These are phyloP conservation scores for Ogataea corticis DNA, from an alignment of 805 yeast species.

Conservation along the genomic window DNA sequence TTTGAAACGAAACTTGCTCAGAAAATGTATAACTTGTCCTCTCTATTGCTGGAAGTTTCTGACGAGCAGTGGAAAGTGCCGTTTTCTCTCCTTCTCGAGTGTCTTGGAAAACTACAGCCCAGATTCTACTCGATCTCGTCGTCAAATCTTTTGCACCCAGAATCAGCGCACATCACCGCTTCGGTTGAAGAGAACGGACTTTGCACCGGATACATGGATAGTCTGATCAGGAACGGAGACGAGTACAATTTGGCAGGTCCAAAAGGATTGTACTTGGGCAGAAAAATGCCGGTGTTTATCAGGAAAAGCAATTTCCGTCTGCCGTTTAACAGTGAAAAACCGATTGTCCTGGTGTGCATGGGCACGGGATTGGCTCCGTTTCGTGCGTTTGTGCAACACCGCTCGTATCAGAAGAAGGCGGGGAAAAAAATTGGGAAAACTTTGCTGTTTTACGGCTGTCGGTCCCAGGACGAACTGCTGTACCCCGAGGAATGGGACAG, in stretches of 20 bases:
- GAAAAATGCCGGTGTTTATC: conserved; percentile 76
- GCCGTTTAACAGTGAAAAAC: conserved; percentile 74
- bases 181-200: conserved; percentile 78
- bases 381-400: conserved; percentile 84
- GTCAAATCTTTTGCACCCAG: conserved; percentile 60
- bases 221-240: too few relatives aligned
- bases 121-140: conserved; percentile 94
- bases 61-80: conserved; percentile 78
- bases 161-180: conserved; percentile 72
- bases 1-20: conserved; percentile 62
- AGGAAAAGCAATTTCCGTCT: conserved; percentile 87
- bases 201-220: too few relatives aligned
- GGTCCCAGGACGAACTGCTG: conserved; percentile 71
- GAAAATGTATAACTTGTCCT: conserved; percentile 63
- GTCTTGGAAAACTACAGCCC: conserved; percentile 76
- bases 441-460: conserved; percentile 80
- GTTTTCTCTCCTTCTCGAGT: conserved; percentile 76
- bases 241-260: conserved; percentile 71
- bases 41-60: conserved; percentile 61
- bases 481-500: conserved; percentile 82
- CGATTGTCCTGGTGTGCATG: conserved; percentile 91
- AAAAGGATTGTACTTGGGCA: conserved; percentile 40
- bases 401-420: conserved; percentile 38
- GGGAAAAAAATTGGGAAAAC: conserved; percentile 60
- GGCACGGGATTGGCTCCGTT: conserved; percentile 98